Evolutionary conservation across 441 rosid species (phyloP).

Genomic region (Syzygium malaccense): DNA sequence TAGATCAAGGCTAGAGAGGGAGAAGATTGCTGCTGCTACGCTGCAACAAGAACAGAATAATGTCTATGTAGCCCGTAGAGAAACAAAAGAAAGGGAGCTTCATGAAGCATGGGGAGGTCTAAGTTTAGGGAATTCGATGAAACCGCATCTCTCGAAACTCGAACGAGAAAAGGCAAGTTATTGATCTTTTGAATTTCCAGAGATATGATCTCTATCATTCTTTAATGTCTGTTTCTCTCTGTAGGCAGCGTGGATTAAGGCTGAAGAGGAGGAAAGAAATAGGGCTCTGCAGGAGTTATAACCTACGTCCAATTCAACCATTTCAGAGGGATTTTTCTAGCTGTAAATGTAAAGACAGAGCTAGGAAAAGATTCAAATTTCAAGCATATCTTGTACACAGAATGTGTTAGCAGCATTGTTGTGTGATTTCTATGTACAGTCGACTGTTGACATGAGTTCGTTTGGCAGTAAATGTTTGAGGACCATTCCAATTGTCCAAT

Average conservation of each 20-base stretch:
- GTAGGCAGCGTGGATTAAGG: constrained; percentile 84
- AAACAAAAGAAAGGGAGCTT: constrained; percentile 74
- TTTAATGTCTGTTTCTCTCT: constrained; percentile 3
- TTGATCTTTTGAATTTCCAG: not conserved
- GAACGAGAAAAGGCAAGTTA: constrained; percentile 73
- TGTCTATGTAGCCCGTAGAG: constrained; percentile 36
- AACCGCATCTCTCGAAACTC: constrained; percentile 65
- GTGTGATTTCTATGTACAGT: not conserved
- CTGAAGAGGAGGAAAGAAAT: constrained; percentile 73
- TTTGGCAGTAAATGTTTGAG: not conserved
- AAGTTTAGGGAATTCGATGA: constrained; percentile 68
- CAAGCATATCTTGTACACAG: not conserved
- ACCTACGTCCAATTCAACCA: not conserved
- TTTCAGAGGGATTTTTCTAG: not conserved
- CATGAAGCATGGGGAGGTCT: constrained; percentile 92
- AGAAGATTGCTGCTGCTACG: constrained; percentile 30
- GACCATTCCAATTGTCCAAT: not conserved
- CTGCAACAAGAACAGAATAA: constrained; percentile 24
- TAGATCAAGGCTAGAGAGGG: constrained; percentile 35
- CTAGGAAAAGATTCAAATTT: not conserved
- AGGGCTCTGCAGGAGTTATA: constrained; percentile 3
- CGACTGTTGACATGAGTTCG: not conserved
- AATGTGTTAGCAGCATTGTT: not conserved
- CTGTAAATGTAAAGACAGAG: not conserved
- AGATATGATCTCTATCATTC: not conserved